Evolutionary conservation across 164 flowering plant genomes (phyloP).

Genomic region (Malania oleifera): DNA sequence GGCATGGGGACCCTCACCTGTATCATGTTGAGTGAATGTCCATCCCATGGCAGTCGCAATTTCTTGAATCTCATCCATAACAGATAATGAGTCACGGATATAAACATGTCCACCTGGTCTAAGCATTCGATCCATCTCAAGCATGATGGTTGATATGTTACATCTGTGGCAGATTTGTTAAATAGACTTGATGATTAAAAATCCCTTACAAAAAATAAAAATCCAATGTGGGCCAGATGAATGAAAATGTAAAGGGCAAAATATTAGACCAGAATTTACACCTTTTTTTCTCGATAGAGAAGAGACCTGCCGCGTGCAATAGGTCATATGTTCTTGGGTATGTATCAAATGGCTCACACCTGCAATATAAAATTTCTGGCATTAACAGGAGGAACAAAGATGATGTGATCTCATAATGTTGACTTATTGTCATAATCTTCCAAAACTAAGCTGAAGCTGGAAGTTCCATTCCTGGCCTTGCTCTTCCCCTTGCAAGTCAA

Average conservation of each 20-base stretch:
- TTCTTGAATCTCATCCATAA: constrained; percentile 43
- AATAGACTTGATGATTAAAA: too few relatives aligned
- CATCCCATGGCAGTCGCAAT: constrained; percentile 65
- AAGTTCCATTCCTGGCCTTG: too few relatives aligned
- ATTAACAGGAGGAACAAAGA: not conserved
- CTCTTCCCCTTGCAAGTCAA: too few relatives aligned
- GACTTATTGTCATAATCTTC: too few relatives aligned
- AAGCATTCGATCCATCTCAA: constrained; percentile 83
- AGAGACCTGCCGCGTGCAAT: constrained; percentile 72
- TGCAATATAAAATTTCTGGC: constrained; percentile 15
- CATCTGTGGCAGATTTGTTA: constrained; percentile 34
- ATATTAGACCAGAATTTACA: constrained; percentile 10
- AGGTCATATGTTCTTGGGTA: constrained; percentile 91
- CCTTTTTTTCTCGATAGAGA: constrained; percentile 73
- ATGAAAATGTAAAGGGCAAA: not conserved
- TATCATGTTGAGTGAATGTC: constrained; percentile 37
- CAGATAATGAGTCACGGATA: constrained; percentile 44
- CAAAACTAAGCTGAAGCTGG: too few relatives aligned
- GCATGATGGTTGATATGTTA: constrained; percentile 58
- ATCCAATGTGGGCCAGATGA: not conserved
- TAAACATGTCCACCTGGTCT: constrained; percentile 75
- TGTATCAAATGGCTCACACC: constrained; percentile 89
- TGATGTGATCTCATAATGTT: not conserved
- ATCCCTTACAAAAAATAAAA: not conserved
- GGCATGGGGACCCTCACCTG: constrained; percentile 69